Conservation (phyloP, 148 eudicot genomes). For the Amaranthus hypochondriacus region DNA sequence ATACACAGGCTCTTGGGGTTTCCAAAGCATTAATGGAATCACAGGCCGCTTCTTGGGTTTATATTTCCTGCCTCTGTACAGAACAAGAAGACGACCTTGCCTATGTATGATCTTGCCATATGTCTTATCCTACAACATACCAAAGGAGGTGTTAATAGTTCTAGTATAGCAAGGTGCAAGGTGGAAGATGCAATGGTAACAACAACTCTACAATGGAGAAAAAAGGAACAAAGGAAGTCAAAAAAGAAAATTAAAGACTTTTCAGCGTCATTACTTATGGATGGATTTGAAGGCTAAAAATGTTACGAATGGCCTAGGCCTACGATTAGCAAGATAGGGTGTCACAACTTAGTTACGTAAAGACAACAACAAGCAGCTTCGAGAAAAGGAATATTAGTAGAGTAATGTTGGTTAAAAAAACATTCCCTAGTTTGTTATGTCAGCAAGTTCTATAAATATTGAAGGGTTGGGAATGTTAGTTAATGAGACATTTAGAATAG, state of each 20-base stretch:
- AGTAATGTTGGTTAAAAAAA: no score
- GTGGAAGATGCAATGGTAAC: background rate
- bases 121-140: conserved; percentile 64
- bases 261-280: background rate
- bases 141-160: background rate
- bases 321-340: no score
- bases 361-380: no score
- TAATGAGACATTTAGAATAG: no score
- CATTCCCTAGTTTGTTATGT: no score
- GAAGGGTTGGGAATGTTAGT: no score
- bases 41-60: conserved; percentile 66
- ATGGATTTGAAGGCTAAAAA: no score
- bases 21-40: conserved; percentile 93
- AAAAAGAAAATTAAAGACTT: background rate
- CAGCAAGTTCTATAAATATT: no score
- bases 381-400: no score
- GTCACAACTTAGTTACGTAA: no score
- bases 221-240: background rate
- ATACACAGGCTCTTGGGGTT: conserved; percentile 87
- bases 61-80: conserved; percentile 86
- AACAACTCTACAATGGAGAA: no score
- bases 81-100: conserved; percentile 63
- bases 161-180: background rate
- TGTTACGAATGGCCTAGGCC: no score
- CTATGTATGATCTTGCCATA: conserved; percentile 75